These are phyloP conservation scores for Karstenula rhodostoma DNA, from an alignment of 2,329 filamentous ascomycete genomes.

Conservation along the genomic window DNA sequence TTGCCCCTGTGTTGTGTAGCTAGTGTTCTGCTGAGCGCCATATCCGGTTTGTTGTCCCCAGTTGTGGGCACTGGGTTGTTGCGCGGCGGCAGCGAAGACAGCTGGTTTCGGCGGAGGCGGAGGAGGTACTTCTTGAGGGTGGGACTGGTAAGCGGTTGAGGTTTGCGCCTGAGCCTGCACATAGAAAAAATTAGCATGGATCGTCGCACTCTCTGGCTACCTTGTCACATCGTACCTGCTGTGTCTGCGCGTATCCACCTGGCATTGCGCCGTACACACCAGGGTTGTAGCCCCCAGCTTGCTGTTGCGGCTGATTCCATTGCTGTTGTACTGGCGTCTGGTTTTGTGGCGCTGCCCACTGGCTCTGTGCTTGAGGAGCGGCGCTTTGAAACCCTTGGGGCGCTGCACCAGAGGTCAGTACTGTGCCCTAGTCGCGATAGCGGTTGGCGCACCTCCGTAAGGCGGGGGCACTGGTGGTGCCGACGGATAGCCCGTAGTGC, in stretches of 20 bases:
- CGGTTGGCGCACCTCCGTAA: constrained; percentile 36
- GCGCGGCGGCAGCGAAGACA: constrained; percentile 39
- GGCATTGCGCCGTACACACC: constrained; percentile 44
- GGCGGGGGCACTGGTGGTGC: constrained; percentile 34
- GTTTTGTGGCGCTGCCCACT: constrained; percentile 41
- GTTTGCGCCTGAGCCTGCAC: constrained; percentile 19
- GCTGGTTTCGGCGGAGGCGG: constrained; percentile 49
- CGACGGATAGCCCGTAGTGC: constrained; percentile 37
- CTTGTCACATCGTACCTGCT: constrained; percentile 12
- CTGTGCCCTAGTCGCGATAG: not conserved
- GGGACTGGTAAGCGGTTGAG: constrained; percentile 27
- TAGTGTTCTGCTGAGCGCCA: constrained; percentile 24
- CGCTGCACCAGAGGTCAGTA: constrained; percentile 19
- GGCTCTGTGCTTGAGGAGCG: constrained; percentile 35
- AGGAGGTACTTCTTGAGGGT: constrained; percentile 41
- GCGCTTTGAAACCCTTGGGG: constrained; percentile 34
- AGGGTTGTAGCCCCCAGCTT: constrained; percentile 41
- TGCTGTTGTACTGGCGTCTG: constrained; percentile 30
- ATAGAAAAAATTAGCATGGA: constrained; percentile 14
- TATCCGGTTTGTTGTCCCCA: constrained; percentile 25
- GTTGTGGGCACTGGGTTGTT: constrained; percentile 24
- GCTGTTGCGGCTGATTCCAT: constrained; percentile 39
- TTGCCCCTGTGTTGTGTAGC: constrained; percentile 33
- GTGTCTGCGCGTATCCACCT: constrained; percentile 31
- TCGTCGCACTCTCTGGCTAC: not conserved